Base-by-base conservation (phyloP, 106 monocot genomes). In the Dendrobium catenatum region DNA sequence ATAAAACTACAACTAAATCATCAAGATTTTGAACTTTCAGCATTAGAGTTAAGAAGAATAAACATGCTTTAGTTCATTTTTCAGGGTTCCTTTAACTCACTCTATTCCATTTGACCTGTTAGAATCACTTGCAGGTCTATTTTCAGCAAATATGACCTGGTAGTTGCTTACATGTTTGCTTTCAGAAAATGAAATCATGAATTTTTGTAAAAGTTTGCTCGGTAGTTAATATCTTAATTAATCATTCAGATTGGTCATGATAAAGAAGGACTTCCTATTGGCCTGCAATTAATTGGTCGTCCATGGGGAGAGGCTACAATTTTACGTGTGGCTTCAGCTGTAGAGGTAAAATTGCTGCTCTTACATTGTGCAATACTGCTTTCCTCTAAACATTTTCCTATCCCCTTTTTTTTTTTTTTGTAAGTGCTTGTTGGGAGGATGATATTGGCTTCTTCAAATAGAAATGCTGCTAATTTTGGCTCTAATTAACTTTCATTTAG, bases 231-330 rank as follows among this genome's bases (percentile, higher is more conserved):
- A 49, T 51, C 42, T 13, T 49, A 51, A 13, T 79, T 79, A 42
- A 37, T 41, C 75, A 77, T 87, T 15, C 80, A 98, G 98, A 86
- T 98, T 84, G 98, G 98, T 48, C 95, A 98, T 88, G 98, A 98
- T 82, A 90, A 88, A 78, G 81, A 95, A 83, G 98, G 98, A 43
- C 92, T 98, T 75, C 98, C 98, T 68, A 98, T 98, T 70, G 98
- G 98, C 42, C 83, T 98, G 76, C 98, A 98, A 73, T 48, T 98
- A 76, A 98, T 98, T 64, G 98, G 98, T 37, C 98, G 95, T 44
- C 98, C 98, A 72, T 98, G 98, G 98, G 91, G 86, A 24, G 98
- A 98, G 83, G 98, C 94, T 76, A 95, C 41, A 79, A 88, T 98
- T 61, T 83, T 98, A 33, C 91, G 98, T 42, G 76, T 86, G 47